Evolutionary conservation across 176 grass and related monocot species (phyloP), one percentile per base, ranked within the genome.

Genomic region (Guadua angustifolia): DNA sequence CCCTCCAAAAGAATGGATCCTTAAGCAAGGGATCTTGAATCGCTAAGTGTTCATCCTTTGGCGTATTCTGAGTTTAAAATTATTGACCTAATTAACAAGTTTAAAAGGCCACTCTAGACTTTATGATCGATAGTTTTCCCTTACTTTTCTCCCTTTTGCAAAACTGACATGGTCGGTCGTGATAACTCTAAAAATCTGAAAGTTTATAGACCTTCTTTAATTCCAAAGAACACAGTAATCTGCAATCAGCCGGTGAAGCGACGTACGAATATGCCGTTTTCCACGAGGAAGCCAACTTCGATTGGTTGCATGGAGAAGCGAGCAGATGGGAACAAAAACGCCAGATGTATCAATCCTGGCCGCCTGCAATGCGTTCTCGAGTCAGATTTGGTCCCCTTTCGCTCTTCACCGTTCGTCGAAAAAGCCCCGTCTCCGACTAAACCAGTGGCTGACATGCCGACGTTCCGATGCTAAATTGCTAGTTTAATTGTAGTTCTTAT

Each of bases 351-450:
- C 8, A 35, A 55, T 81, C 77, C 59, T 47, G 78, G 61, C 78
- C 85, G 52, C 43, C 8, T n/a, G 69, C 52, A 71, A 78, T 90
- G 88, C 88, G 49, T 44, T 90, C 79, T 79, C 58, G 1, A 90
- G 66, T 90, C 88, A 87, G 79, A 90, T 21, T 68, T 69, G 1
- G 51, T 57, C 39, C 80, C 35, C 85, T 90, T 87, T 87, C 18
- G 18, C 69, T 90, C 62, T 67, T 60, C 10, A 14, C 89, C 85
- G 80, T 46, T 42, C 75, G 25, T 85, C 50, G 10, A 12, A 83
- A 83, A 83, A 56, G 69, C 39, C 39, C 66, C 64, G 65, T 77
- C 56, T 44, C 14, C 4, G 59, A 7, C 51, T 62, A 29, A 73
- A 60, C 58, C 80, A 45, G 35, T 26, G 80, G 80, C 46, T 78